These are phyloP conservation scores for Serendipita vermifera DNA, from an alignment of 768 basidiomycete species.

Conservation along the genomic window DNA sequence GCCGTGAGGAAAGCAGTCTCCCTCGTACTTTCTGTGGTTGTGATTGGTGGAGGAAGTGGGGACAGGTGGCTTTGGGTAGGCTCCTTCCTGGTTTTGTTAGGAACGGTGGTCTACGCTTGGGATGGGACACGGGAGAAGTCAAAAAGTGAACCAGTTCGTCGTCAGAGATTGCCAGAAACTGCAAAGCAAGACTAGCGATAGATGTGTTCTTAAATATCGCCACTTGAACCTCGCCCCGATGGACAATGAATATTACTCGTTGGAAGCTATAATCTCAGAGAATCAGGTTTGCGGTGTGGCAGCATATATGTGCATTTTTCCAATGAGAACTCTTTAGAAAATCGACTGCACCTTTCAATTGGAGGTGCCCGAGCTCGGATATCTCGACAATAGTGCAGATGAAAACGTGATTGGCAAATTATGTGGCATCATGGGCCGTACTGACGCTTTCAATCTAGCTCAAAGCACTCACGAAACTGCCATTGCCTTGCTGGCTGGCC, in stretches of 20 bases:
- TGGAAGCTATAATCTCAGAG: slow-evolving; percentile 82
- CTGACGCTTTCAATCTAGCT: slow-evolving; percentile 38
- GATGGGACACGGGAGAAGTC: too few species aligned
- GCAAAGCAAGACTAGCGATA: neutral
- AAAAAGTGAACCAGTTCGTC: too few species aligned
- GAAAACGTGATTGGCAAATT: slow-evolving; percentile 46
- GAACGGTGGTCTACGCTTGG: slow-evolving; percentile 56
- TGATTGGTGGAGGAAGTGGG: slow-evolving; percentile 31
- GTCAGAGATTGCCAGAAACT: too few species aligned
- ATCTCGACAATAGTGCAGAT: slow-evolving; percentile 75
- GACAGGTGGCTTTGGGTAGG: slow-evolving; percentile 46
- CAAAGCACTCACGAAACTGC: slow-evolving; percentile 56
- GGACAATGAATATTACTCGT: slow-evolving; percentile 87
- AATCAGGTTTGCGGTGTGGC: slow-evolving; percentile 50
- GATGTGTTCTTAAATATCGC: neutral
- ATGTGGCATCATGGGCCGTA: neutral
- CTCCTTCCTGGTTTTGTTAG: slow-evolving; percentile 51
- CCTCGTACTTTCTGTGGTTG: slow-evolving; percentile 50
- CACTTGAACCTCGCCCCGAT: slow-evolving; percentile 28
- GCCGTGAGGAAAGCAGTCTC: slow-evolving; percentile 73
- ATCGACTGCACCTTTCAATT: slow-evolving; percentile 87
- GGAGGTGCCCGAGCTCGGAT: slow-evolving; percentile 73
- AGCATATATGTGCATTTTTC: neutral
- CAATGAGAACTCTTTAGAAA: slow-evolving; percentile 39
- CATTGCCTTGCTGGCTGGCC: slow-evolving; percentile 84